A percentile compares a stretch with the other conserved stretches of the same genome.
These are phyloP conservation scores for Xylariomycetidae sp. DNA, from an alignment of 2,329 filamentous ascomycete genomes.

Conservation along the genomic window DNA sequence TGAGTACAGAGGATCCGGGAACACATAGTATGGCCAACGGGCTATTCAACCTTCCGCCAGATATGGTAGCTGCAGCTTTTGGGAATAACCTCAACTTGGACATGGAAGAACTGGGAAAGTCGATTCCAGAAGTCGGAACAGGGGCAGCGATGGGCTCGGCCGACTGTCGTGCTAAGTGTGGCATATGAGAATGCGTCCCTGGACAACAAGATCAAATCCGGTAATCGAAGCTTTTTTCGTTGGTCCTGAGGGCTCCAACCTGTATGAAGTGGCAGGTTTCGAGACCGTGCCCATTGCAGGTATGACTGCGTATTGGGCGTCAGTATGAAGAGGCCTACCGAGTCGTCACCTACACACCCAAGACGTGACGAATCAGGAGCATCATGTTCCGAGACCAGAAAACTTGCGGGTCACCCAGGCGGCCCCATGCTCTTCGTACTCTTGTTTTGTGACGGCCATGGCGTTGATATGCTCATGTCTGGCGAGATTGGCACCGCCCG, in stretches of 20 bases:
- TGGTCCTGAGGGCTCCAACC: no score
- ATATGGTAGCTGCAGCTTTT: background rate
- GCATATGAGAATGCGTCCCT: no score
- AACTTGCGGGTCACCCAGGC: constrained; percentile 72
- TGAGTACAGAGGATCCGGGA: constrained; percentile 2
- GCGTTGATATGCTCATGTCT: constrained; percentile 60
- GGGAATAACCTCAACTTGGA: background rate
- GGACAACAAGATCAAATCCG: no score
- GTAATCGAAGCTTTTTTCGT: no score
- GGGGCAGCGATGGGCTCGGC: background rate
- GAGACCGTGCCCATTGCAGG: no score
- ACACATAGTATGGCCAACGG: background rate
- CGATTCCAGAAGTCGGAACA: background rate
- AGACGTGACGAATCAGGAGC: background rate
- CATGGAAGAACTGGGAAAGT: background rate
- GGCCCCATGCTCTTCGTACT: constrained; percentile 84
- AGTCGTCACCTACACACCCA: background rate
- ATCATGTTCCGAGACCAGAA: constrained; percentile 30
- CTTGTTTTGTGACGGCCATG: constrained; percentile 73
- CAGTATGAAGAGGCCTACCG: background rate
- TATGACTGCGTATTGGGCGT: no score
- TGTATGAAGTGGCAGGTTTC: no score
- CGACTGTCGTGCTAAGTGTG: background rate
- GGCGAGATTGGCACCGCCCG: constrained; percentile 74
- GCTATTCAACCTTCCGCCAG: background rate